A percentile compares a stretch with the other conserved stretches of the same genome.
These are phyloP conservation scores for Dalbergia oliveri DNA, from an alignment of 306 rosid genomes.

Conservation along the genomic window DNA sequence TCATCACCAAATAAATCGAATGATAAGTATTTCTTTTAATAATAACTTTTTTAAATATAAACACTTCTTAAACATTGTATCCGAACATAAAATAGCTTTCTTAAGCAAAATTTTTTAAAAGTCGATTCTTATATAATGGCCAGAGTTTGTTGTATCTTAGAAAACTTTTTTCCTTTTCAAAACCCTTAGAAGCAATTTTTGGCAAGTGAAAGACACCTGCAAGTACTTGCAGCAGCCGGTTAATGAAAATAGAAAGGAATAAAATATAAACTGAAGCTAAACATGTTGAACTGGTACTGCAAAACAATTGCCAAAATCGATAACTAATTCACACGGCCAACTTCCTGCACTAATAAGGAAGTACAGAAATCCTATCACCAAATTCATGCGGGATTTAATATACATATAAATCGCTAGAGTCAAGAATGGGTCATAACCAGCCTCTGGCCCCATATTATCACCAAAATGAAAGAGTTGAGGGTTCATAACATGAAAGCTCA, in stretches of 20 bases:
- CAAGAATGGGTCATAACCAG: slow-evolving; percentile 30
- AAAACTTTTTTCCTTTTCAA: neutral
- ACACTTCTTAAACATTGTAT: too few relatives aligned
- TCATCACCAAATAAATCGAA: too few relatives aligned
- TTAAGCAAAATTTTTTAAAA: too few relatives aligned
- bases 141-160: neutral
- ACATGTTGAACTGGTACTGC: neutral
- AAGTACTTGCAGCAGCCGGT: neutral
- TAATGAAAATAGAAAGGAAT: neutral
- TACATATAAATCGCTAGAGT: slow-evolving; percentile 37
- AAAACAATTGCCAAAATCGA: slow-evolving; percentile 12
- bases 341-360: neutral
- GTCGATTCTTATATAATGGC: neutral
- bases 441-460: slow-evolving; percentile 33
- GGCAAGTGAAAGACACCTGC: neutral
- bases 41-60: too few relatives aligned
- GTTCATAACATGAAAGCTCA: slow-evolving; percentile 42
- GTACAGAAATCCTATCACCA: neutral
- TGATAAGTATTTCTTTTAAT: too few relatives aligned
- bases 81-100: too few relatives aligned
- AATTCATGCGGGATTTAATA: slow-evolving; percentile 24
- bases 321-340: neutral
- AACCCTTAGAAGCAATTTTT: neutral
- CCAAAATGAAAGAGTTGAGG: neutral
- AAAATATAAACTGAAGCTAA: neutral